phyloP scores from a whole-genome alignment of 305 asterid species.

The Fraxinus floribunda region DNA sequence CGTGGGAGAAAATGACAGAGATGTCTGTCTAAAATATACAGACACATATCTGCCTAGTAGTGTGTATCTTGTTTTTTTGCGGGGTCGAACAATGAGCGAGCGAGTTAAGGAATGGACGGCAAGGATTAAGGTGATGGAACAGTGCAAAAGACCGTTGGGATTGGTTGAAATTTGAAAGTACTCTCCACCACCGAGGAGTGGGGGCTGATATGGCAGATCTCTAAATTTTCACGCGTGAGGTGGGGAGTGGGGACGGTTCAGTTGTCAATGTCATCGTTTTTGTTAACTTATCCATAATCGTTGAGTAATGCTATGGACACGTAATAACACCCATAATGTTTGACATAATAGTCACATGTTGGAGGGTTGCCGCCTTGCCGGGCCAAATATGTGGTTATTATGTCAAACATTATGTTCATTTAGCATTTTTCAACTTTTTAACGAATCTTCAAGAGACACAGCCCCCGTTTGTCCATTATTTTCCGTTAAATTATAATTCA shows the following conservation, averaged over 20 bases:
- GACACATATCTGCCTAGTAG: neutral
- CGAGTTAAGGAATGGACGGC: slow-evolving; percentile 31
- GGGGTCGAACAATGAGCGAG: neutral
- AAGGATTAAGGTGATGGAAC: slow-evolving; percentile 27
- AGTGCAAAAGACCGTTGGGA: slow-evolving; percentile 60
- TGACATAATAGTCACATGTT: too few relatives aligned
- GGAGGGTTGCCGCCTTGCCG: too few relatives aligned
- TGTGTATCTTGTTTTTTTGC: neutral
- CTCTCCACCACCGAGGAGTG: slow-evolving; percentile 16
- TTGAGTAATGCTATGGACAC: too few relatives aligned
- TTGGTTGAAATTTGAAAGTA: slow-evolving; percentile 46
- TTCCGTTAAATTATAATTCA: too few relatives aligned
- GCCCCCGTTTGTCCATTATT: too few relatives aligned
- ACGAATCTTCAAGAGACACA: too few relatives aligned
- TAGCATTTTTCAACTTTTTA: too few relatives aligned
- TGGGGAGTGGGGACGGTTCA: slow-evolving; percentile 16
- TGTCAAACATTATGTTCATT: too few relatives aligned
- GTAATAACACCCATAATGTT: too few relatives aligned
- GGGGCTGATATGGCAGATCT: neutral
- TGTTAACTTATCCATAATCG: neutral
- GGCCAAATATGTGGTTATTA: too few relatives aligned
- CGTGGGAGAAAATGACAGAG: slow-evolving; percentile 45
- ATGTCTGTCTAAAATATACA: slow-evolving; percentile 21
- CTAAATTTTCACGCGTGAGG: neutral
- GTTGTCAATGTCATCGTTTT: neutral